Conservation (phyloP, 495 filamentous ascomycete genomes). For the Xylaria acuta region DNA sequence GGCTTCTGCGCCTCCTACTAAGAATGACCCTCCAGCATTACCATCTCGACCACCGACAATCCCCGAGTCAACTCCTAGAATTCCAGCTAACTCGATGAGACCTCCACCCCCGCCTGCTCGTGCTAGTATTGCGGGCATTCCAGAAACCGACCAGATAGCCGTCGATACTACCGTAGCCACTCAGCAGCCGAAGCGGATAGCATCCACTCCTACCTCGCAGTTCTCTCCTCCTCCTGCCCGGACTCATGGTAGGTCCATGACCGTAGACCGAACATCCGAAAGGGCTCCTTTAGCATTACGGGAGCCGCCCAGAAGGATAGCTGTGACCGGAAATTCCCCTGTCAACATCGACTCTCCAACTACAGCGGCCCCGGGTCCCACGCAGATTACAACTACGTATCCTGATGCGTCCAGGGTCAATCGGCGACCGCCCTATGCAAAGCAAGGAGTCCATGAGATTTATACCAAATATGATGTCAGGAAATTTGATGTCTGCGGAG, state of each 20-base stretch:
- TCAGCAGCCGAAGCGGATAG: constrained; percentile 55
- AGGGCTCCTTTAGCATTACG: constrained; percentile 46
- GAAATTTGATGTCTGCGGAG: constrained; percentile 84
- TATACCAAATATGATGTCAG: constrained; percentile 84
- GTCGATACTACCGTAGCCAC: constrained; percentile 41
- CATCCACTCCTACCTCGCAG: constrained; percentile 57
- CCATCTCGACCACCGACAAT: constrained; percentile 60
- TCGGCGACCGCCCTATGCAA: constrained; percentile 77
- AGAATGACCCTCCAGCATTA: constrained; percentile 64
- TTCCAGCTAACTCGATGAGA: constrained; percentile 36
- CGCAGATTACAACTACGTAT: constrained; percentile 55
- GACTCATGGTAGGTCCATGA: constrained; percentile 58
- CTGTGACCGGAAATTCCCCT: constrained; percentile 18
- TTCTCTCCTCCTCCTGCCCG: constrained; percentile 44
- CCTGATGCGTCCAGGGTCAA: constrained; percentile 88
- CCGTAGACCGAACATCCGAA: constrained; percentile 49
- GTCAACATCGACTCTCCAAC: background rate
- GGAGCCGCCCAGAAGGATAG: constrained; percentile 35
- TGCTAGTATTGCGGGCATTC: constrained; percentile 47
- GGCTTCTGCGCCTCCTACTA: constrained; percentile 40
- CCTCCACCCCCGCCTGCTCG: constrained; percentile 57
- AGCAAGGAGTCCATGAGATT: constrained; percentile 74
- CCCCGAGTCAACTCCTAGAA: constrained; percentile 38
- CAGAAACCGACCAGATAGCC: constrained; percentile 25
- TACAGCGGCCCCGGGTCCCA: background rate